These are phyloP conservation scores for Paraphaeosphaeria sporulosa DNA, from an alignment of 2,329 filamentous ascomycete genomes.

Conservation along the genomic window DNA sequence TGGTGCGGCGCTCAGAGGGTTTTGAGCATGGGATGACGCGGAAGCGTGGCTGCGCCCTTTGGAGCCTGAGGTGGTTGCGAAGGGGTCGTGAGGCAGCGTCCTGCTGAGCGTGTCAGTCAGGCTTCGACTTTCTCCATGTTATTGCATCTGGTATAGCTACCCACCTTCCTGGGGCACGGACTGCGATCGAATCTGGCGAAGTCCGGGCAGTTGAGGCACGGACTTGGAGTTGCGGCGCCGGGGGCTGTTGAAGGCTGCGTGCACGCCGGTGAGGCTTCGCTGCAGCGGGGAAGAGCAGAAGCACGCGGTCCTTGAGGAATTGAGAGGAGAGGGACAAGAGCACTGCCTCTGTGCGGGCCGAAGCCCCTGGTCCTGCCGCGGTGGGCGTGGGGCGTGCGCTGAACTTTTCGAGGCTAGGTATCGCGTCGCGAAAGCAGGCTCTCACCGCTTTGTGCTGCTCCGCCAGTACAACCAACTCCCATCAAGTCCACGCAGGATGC, in stretches of 20 bases:
- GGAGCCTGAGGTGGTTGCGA: neutral
- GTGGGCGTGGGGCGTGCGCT: slow-evolving; percentile 19
- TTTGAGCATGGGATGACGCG: slow-evolving; percentile 34
- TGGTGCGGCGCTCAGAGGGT: slow-evolving; percentile 24
- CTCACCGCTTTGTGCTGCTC: slow-evolving; percentile 23
- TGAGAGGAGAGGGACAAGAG: neutral
- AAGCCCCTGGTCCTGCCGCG: slow-evolving; percentile 5
- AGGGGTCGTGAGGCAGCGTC: neutral
- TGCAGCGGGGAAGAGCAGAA: neutral
- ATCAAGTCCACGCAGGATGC: neutral
- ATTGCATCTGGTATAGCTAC: neutral
- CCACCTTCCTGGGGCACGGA: slow-evolving; percentile 9
- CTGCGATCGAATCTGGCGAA: neutral
- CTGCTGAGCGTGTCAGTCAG: neutral
- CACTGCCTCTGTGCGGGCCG: slow-evolving; percentile 11
- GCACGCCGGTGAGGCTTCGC: neutral
- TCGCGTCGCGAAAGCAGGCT: slow-evolving; percentile 5
- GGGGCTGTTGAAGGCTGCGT: neutral
- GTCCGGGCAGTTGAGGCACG: neutral
- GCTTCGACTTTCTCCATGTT: neutral
- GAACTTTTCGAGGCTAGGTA: slow-evolving; percentile 23
- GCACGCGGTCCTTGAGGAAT: neutral
- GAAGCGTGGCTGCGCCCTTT: slow-evolving; percentile 21
- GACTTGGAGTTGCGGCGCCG: slow-evolving; percentile 6
- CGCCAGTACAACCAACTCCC: neutral